Conservation (phyloP, 2,329 filamentous ascomycete genomes). For the Akanthomyces dipterigenus region DNA sequence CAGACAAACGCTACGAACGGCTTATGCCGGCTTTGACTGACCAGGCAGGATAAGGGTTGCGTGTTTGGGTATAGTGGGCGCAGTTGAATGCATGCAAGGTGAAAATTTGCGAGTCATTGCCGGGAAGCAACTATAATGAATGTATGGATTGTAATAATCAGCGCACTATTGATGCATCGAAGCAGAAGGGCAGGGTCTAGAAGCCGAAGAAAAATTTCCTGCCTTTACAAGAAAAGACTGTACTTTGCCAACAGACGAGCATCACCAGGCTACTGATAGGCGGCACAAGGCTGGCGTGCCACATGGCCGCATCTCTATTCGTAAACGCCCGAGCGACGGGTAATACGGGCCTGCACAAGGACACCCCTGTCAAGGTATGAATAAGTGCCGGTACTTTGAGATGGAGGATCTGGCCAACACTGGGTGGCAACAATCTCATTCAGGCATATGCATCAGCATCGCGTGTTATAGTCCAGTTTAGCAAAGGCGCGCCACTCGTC, state of each 20-base stretch:
- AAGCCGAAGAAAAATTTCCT: not conserved
- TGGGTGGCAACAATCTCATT: too few relatives aligned
- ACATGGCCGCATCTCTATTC: not conserved
- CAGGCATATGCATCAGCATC: too few relatives aligned
- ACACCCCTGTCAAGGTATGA: not conserved
- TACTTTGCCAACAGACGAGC: too few relatives aligned
- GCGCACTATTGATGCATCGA: too few relatives aligned
- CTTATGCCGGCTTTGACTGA: not conserved
- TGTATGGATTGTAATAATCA: too few relatives aligned
- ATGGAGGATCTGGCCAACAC: too few relatives aligned
- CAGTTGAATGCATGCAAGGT: not conserved
- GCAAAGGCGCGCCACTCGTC: too few relatives aligned
- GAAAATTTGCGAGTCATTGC: not conserved
- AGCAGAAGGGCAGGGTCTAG: too few relatives aligned
- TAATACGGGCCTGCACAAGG: not conserved
- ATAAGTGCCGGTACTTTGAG: not conserved
- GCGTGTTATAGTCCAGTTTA: too few relatives aligned
- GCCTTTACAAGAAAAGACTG: too few relatives aligned
- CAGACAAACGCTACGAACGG: not conserved
- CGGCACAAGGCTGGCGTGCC: not conserved
- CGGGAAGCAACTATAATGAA: not conserved
- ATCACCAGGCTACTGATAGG: too few relatives aligned
- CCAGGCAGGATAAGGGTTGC: not conserved
- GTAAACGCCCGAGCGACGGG: not conserved
- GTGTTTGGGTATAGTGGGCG: not conserved